Percentiles rank a stretch among this genome's conserved stretches.
Evolutionary conservation across 75 land plant genomes (phyloP).

Genomic region (Pinus taeda): DNA sequence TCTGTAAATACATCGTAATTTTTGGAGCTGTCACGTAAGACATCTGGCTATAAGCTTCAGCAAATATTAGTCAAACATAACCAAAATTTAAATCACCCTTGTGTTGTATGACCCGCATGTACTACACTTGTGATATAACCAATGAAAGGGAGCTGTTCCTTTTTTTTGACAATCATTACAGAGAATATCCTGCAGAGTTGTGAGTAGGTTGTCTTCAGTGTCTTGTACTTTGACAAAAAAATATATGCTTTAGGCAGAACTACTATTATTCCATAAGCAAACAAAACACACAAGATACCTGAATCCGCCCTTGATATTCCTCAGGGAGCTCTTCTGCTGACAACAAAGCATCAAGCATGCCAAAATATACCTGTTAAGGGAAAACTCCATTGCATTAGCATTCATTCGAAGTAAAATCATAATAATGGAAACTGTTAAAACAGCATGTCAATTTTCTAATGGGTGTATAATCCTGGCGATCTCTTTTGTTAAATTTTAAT

Average conservation of each 20-base stretch:
- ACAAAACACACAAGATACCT: slow-evolving; percentile 35
- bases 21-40: no score
- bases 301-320: slow-evolving; percentile 73
- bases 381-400: slow-evolving; percentile 3
- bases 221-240: not conserved
- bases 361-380: slow-evolving; percentile 79
- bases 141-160: slow-evolving; percentile 82
- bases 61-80: no score
- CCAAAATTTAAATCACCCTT: slow-evolving; percentile 42
- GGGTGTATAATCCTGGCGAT: no score
- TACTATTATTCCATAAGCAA: not conserved
- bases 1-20: no score
- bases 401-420: not conserved
- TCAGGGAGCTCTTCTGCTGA: slow-evolving; percentile 91
- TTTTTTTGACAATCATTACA: slow-evolving; percentile 92
- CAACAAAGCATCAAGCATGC: slow-evolving; percentile 97
- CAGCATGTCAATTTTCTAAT: no score
- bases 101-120: slow-evolving; percentile 96
- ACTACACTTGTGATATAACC: slow-evolving; percentile 92
- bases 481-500: no score
- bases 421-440: not conserved
- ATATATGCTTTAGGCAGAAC: slow-evolving; percentile 5
- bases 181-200: slow-evolving; percentile 71
- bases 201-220: not conserved
- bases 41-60: no score